These are phyloP conservation scores for Cryptococcus hybrid DNA, from an alignment of 1,284 basidiomycete genomes.

Conservation along the genomic window DNA sequence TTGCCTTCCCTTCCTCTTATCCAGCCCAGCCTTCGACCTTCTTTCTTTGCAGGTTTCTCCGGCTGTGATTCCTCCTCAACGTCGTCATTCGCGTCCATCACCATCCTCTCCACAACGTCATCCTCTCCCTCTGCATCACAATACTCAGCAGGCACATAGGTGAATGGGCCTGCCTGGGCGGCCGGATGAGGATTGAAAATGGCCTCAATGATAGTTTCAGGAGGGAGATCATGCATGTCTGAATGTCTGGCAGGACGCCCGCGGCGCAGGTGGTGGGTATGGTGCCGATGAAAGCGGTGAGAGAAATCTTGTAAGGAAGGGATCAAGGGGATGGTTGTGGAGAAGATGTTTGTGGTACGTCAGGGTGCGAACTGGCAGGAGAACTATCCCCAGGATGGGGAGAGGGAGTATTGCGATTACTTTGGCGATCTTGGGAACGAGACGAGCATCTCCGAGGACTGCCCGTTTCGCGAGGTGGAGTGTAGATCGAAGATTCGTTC, in stretches of 20 bases:
- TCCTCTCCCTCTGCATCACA: constrained; percentile 18
- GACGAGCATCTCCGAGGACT: not conserved
- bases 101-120: constrained; percentile 20
- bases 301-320: constrained; percentile 4
- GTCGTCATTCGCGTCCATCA: constrained; percentile 15
- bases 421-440: not conserved
- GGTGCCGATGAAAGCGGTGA: constrained; percentile 13
- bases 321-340: not conserved
- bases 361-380: not conserved
- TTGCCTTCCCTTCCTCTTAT: constrained; percentile 18
- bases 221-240: constrained; percentile 23
- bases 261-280: constrained; percentile 8
- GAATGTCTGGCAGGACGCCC: not conserved
- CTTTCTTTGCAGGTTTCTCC: constrained; percentile 1
- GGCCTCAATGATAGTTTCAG: constrained; percentile 42
- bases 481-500: not conserved
- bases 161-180: constrained; percentile 36
- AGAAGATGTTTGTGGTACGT: not conserved
- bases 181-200: constrained; percentile 42
- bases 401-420: not conserved
- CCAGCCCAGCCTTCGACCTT: constrained; percentile 13
- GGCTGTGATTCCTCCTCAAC: constrained; percentile 17
- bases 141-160: constrained; percentile 29
- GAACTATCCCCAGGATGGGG: not conserved
- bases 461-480: not conserved